phyloP scores from a whole-genome alignment of 768 basidiomycete genomes.

The Pisolithus orientalis region DNA sequence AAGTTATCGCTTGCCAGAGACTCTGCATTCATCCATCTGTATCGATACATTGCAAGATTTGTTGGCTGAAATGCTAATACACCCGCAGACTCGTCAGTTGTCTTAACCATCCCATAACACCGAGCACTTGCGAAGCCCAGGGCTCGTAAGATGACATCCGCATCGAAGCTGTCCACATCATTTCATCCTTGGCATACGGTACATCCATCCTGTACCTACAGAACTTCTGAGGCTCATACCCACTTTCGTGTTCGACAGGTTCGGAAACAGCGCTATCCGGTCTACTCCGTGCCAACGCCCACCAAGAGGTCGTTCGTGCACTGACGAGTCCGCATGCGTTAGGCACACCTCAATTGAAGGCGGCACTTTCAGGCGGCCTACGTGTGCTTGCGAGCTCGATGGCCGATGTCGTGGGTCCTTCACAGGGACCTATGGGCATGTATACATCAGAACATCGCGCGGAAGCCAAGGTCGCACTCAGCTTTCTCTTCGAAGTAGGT shows the following conservation, averaged over 20 bases:
- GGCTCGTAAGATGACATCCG: constrained; percentile 47
- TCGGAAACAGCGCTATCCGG: constrained; percentile 54
- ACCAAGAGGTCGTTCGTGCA: constrained; percentile 55
- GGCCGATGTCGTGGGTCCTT: constrained; percentile 65
- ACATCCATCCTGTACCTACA: background rate
- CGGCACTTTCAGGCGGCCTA: constrained; percentile 60
- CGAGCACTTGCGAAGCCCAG: constrained; percentile 26
- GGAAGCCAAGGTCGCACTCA: constrained; percentile 53
- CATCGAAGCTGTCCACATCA: constrained; percentile 68
- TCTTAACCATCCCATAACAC: constrained; percentile 37
- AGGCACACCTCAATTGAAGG: constrained; percentile 36
- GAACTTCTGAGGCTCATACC: too few relatives aligned
- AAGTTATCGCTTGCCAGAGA: constrained; percentile 57
- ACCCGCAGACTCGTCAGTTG: constrained; percentile 52
- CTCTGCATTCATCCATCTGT: constrained; percentile 50
- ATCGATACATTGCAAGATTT: constrained; percentile 10
- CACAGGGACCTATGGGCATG: constrained; percentile 52
- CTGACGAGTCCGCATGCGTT: constrained; percentile 38
- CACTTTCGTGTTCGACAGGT: constrained; percentile 29
- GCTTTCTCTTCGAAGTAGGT: constrained; percentile 53
- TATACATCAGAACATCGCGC: constrained; percentile 32
- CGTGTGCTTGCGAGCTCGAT: constrained; percentile 52
- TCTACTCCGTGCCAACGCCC: constrained; percentile 52
- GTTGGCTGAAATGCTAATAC: background rate
- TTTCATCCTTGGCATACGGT: constrained; percentile 72